Conservation (phyloP, 2,329 filamentous ascomycete genomes). For the Hymenoscyphus scutula region DNA sequence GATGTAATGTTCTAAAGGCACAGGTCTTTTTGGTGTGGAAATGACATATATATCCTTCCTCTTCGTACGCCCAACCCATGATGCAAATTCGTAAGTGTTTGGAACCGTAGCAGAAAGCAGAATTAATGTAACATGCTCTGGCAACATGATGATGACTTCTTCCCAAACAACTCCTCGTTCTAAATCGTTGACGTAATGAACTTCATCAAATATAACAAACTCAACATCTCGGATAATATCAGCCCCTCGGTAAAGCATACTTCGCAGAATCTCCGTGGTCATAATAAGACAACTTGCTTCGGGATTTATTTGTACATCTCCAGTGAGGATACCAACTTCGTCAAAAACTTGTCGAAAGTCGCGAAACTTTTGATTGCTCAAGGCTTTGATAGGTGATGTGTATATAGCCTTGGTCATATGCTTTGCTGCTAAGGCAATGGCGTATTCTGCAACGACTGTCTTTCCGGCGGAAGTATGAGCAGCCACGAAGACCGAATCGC, state of each 20-base stretch:
- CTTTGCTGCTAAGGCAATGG: conserved; percentile 91
- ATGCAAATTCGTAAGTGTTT: conserved; percentile 96
- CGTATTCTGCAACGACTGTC: conserved; percentile 97
- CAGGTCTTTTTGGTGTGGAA: conserved; percentile 90
- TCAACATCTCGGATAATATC: conserved; percentile 96
- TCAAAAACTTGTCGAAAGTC: conserved; percentile 90
- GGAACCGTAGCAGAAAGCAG: conserved; percentile 93
- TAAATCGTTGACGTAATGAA: conserved; percentile 96
- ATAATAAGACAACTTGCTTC: conserved; percentile 98
- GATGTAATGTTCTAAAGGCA: conserved; percentile 92
- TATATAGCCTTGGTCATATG: conserved; percentile 99
- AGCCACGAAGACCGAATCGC: conserved; percentile 96
- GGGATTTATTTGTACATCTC: conserved; percentile 95
- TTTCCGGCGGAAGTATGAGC: conserved; percentile 98
- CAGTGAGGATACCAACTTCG: conserved; percentile 94
- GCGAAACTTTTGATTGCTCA: conserved; percentile 98
- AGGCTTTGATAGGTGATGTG: conserved; percentile 95
- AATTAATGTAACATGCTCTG: conserved; percentile 94
- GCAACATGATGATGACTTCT: conserved; percentile 99
- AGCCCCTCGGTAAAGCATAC: conserved; percentile 95
- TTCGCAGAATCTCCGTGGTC: conserved; percentile 96
- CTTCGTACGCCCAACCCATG: conserved; percentile 96
- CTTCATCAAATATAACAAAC: conserved; percentile 98
- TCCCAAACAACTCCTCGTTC: conserved; percentile 98
- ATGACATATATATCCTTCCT: conserved; percentile 99